Evolutionary conservation across 345 rosid genomes (phyloP), one percentile per base, ranked within the genome.

Genomic region (Eucalyptus sp.): DNA sequence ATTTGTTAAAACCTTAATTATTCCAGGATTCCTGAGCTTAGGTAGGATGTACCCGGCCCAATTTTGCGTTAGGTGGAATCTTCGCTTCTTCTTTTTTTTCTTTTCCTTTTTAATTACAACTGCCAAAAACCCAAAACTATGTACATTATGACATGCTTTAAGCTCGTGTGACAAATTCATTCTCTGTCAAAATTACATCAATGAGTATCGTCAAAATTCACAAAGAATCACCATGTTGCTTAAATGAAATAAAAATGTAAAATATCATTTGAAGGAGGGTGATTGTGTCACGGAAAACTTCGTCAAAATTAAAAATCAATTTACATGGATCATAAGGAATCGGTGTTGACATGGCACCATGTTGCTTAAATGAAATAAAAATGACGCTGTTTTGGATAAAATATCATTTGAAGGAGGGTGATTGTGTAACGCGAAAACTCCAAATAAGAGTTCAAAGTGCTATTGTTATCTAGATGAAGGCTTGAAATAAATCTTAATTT

Each of bases 381-480:
- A 56, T 56, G 27, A 56, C 0, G 12, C 0, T 1, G 1, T 56
- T 56, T 56, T 56, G 27, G 60, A 20, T 54, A 54, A 22, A 2
- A 54, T 54, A 54, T 54, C 5, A 54, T 54, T 54, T 54, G 27
- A 54, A 20, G 12, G 60, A 54, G 2, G 27, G 31, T 12, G 27
- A 60, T 27, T 12, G 31, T 60, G 68, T 52, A 24, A 3, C 1
- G 1, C 24, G 10, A 52, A 52, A 52, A 18, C 56, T 52, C 56
- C 2, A 52, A 52, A 52, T 18, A 52, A 52, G 4, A 0, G 8
- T 18, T 52, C 24, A 7, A 52, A 52, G 10, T 52, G 56, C 0
- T 52, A 18, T 52, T 0, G 0, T 52, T 52, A 9, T 52, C 8
- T 52, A 52, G 0, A 18, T 52, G 7, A 52, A 17, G 1, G 3